A percentile compares a stretch with the other conserved stretches of the same genome.
Conservation (phyloP, 2,329 filamentous ascomycete species). For the Lecanicillium sp. region DNA sequence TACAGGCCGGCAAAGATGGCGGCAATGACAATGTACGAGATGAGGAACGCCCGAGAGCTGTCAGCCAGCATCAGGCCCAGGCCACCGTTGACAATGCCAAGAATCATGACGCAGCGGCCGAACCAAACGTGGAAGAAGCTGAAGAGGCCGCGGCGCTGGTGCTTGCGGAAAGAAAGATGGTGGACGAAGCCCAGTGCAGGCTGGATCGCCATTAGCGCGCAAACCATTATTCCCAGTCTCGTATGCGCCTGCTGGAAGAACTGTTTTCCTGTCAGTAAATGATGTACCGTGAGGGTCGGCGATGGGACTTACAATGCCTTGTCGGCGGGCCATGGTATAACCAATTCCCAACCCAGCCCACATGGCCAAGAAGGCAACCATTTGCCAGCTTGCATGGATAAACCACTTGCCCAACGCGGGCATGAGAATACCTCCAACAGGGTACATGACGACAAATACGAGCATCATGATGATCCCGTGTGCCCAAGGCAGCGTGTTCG, state of each 20-base stretch:
- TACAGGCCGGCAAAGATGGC: constrained; percentile 41
- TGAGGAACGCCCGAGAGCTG: constrained; percentile 31
- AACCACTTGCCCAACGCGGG: constrained; percentile 49
- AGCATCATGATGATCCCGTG: constrained; percentile 57
- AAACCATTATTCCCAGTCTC: constrained; percentile 46
- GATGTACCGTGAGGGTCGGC: neutral
- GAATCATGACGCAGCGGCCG: constrained; percentile 47
- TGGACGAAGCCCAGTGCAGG: constrained; percentile 51
- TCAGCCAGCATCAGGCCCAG: constrained; percentile 46
- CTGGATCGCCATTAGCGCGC: constrained; percentile 47
- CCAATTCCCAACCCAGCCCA: constrained; percentile 54
- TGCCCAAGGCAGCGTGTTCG: constrained; percentile 25
- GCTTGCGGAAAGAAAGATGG: constrained; percentile 43
- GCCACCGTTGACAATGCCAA: constrained; percentile 57
- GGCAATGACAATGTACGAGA: constrained; percentile 50
- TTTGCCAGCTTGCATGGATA: constrained; percentile 50
- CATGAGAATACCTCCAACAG: constrained; percentile 53
- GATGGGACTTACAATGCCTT: constrained; percentile 30
- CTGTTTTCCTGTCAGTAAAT: constrained; percentile 24
- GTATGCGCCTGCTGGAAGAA: constrained; percentile 47
- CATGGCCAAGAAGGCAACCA: constrained; percentile 46
- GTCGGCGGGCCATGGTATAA: constrained; percentile 35
- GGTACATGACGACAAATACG: constrained; percentile 51
- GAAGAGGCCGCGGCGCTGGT: constrained; percentile 38
- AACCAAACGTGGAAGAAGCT: constrained; percentile 56